phyloP scores from a whole-genome alignment of 148 eudicot species.

The Simmondsia chinensis region DNA sequence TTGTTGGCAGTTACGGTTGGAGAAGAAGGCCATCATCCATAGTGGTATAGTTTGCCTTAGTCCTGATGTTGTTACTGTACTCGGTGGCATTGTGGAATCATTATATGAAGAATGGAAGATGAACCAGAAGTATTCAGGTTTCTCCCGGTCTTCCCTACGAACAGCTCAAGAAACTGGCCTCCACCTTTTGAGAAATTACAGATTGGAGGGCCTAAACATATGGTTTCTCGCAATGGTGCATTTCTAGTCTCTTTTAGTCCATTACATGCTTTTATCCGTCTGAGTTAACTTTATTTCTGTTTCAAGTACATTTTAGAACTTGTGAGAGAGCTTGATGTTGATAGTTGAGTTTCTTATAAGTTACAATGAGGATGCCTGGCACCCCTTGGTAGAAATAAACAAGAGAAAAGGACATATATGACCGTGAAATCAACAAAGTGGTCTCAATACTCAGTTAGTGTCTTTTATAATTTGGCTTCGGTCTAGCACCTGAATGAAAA shows the following conservation, averaged over 20 bases:
- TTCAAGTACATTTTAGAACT: no score
- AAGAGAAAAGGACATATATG: no score
- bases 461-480: no score
- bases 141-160: conserved; percentile 46
- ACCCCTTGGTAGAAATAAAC: no score
- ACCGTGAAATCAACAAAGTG: no score
- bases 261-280: conserved; percentile 6
- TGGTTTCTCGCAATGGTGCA: conserved; percentile 28
- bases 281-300: no score
- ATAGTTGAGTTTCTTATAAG: no score
- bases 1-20: conserved; percentile 54
- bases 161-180: conserved; percentile 32
- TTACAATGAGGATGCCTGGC: no score
- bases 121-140: conserved; percentile 78
- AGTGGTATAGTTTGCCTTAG: conserved; percentile 67
- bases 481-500: no score
- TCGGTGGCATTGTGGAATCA: conserved; percentile 75
- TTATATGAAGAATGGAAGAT: conserved; percentile 90
- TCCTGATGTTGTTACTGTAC: conserved; percentile 52
- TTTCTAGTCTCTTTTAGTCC: conserved; percentile 8
- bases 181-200: conserved; percentile 90
- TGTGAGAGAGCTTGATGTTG: no score
- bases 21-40: conserved; percentile 48
- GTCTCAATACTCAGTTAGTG: no score
- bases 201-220: conserved; percentile 31